Base-by-base conservation (phyloP, 164 flowering plant species). In the Chimonanthus praecox region DNA sequence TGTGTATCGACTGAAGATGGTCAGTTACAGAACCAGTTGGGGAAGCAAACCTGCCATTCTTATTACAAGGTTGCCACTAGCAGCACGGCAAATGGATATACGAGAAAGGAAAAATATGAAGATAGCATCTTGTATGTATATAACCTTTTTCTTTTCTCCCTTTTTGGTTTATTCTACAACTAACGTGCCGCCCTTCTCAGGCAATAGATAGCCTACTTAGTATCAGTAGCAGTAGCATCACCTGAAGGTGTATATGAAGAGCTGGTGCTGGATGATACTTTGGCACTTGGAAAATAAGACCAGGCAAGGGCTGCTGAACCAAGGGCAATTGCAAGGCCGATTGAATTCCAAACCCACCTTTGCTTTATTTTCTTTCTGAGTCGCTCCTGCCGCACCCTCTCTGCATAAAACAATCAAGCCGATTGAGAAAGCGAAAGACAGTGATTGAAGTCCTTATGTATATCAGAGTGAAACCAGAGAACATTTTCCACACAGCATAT, bases 281-380 rank as follows among this genome's bases (percentile, higher is more conserved):
- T 83, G 49, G 79, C 83, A 7, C 76, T 54, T 49, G 89, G 87
- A 69, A 82, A 71, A 73, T 86, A 90, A 4, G 94, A 82, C 89
- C 90, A 90, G 15, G 84, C 87, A 64, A 90, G 74, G 49, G 85
- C 87, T 45, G 87, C 85, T 66, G 88, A 70, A 4, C 92, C 95
- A 68, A 88, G 71, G 4, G 88, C 75, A 16, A 89, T 72, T 44
- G 87, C 85, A 50, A 88, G 62, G 68, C 88, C 86, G 68, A 85
- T 75, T 2, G 89, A 87, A 8, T 89, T 87, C 95, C 92, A 92
- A 51, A 90, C 72, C 97, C 90, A 92, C 73, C 71, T 85, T 77
- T 81, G 92, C 80, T 81, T 85, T 75, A 82, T 87, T 77, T 84
- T 84, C 88, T 83, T 88, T 80, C 67, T 79, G 61, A 83, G 85